phyloP scores from a whole-genome alignment of 805 yeast genomes.

The Kluyveromyces dobzhanskii region DNA sequence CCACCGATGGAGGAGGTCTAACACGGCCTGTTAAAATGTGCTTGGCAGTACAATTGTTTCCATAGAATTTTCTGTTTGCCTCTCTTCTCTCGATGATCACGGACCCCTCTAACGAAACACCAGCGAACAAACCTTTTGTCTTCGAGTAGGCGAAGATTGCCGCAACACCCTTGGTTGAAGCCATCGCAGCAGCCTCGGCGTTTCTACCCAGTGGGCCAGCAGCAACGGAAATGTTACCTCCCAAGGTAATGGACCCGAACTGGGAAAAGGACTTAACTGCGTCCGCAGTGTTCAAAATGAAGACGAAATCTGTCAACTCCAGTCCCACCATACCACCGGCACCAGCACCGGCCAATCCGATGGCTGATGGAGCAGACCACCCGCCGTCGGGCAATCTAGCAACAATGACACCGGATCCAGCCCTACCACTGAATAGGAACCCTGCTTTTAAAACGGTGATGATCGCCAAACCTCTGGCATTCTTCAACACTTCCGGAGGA shows the following conservation, averaged over 20 bases:
- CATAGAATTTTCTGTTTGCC: slow-evolving; percentile 92
- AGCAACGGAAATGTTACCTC: slow-evolving; percentile 91
- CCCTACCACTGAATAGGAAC: slow-evolving; percentile 90
- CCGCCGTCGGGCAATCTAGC: slow-evolving; percentile 90
- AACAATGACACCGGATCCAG: slow-evolving; percentile 93
- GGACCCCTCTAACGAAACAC: slow-evolving; percentile 94
- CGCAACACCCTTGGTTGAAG: slow-evolving; percentile 77
- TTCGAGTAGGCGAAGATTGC: slow-evolving; percentile 92
- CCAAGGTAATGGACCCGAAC: slow-evolving; percentile 87
- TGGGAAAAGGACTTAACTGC: slow-evolving; percentile 95
- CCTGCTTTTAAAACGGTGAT: slow-evolving; percentile 97
- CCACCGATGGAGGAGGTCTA: slow-evolving; percentile 90
- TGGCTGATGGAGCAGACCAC: slow-evolving; percentile 97
- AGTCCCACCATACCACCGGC: slow-evolving; percentile 98
- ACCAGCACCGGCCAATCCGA: slow-evolving; percentile 95
- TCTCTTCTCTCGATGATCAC: slow-evolving; percentile 95
- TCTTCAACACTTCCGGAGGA: slow-evolving; percentile 78
- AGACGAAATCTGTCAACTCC: slow-evolving; percentile 92
- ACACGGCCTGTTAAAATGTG: slow-evolving; percentile 76
- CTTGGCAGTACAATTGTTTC: slow-evolving; percentile 81
- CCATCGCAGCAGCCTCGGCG: slow-evolving; percentile 96
- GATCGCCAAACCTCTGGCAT: slow-evolving; percentile 88
- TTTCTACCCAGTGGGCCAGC: slow-evolving; percentile 97
- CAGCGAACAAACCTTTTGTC: slow-evolving; percentile 95
- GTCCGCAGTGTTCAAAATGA: slow-evolving; percentile 73